phyloP scores from a whole-genome alignment of 2,329 filamentous ascomycete genomes.

The Diaporthe velutina region DNA sequence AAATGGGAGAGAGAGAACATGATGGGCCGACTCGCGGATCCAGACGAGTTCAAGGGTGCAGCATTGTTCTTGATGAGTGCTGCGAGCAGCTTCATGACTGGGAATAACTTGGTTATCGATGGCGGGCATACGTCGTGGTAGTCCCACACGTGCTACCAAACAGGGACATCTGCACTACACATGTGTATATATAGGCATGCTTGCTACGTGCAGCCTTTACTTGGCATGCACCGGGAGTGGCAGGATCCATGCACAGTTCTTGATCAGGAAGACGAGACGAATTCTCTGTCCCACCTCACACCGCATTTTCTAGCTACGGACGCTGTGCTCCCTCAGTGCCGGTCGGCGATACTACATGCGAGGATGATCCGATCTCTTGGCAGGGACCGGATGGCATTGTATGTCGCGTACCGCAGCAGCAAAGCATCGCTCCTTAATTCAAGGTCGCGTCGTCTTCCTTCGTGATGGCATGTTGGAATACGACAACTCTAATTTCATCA shows the following conservation, averaged over 20 bases:
- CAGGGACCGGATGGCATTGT: background rate
- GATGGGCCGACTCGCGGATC: conserved; percentile 71
- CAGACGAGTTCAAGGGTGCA: conserved; percentile 72
- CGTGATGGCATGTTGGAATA: background rate
- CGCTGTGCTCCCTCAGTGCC: conserved; percentile 18
- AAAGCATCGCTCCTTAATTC: background rate
- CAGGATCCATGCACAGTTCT: background rate
- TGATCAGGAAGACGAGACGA: conserved; percentile 8
- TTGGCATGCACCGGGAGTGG: background rate
- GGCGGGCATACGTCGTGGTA: conserved; percentile 70
- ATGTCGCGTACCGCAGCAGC: background rate
- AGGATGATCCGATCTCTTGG: conserved; percentile 17
- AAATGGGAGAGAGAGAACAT: conserved; percentile 82
- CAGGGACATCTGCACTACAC: background rate
- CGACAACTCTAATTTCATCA: background rate
- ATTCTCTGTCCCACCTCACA: background rate
- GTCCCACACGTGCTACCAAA: background rate
- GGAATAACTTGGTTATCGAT: conserved; percentile 66
- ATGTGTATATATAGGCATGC: no score
- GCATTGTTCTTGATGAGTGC: conserved; percentile 72
- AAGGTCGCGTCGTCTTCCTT: background rate
- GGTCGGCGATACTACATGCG: background rate
- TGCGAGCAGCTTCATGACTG: conserved; percentile 75
- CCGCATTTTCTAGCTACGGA: background rate
- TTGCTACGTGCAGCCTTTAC: background rate